A percentile compares a stretch with the other conserved stretches of the same genome.
Evolutionary conservation across 345 rosid genomes (phyloP).

Genomic region (Syzygium jambos): DNA sequence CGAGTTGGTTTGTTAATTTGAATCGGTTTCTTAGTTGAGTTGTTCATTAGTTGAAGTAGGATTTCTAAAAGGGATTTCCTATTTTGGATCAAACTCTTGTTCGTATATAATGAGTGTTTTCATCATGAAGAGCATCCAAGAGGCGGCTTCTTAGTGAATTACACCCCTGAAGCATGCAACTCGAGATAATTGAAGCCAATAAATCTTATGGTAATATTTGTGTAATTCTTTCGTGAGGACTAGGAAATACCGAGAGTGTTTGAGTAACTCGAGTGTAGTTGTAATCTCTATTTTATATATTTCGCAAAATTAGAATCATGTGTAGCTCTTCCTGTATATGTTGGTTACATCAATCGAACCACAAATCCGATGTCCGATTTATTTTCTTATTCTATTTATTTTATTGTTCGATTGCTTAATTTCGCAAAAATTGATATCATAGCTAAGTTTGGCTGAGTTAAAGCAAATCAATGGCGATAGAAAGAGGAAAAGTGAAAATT

Average conservation of each 20-base stretch:
- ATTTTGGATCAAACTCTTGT: not conserved
- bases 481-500: not conserved
- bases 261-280: not conserved
- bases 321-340: not conserved
- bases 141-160: not conserved
- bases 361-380: not conserved
- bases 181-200: not conserved
- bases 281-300: not conserved
- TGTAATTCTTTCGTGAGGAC: not conserved
- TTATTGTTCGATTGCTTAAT: not conserved
- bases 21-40: not conserved
- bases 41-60: not conserved
- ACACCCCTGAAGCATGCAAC: not conserved
- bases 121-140: not conserved
- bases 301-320: not conserved
- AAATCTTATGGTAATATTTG: not conserved
- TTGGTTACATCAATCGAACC: fast-evolving
- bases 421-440: not conserved
- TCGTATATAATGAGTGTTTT: not conserved
- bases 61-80: not conserved
- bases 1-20: not conserved
- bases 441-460: not conserved
- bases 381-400: not conserved
- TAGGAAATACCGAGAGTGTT: not conserved
- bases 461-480: not conserved